These are phyloP conservation scores for Eucalyptus cloeziana DNA, from an alignment of 345 rosid genomes.

Conservation along the genomic window DNA sequence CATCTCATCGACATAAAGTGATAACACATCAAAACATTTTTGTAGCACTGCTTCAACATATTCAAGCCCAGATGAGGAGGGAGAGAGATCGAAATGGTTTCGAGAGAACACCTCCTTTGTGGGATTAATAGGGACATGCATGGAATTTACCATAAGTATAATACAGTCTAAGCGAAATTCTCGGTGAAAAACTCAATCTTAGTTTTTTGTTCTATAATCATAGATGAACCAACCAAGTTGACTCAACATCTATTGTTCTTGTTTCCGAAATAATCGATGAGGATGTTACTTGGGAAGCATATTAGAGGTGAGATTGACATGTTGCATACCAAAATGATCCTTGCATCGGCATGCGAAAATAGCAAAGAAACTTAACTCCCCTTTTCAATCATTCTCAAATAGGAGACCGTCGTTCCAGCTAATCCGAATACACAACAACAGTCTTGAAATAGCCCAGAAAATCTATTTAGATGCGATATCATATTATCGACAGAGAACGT, in stretches of 20 bases:
- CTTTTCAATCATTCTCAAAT: not conserved
- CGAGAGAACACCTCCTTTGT: not conserved
- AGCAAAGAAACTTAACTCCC: not conserved
- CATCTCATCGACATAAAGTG: not conserved
- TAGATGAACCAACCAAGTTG: not conserved
- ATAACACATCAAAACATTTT: not conserved
- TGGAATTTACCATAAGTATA: not conserved
- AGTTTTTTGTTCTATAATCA: not conserved
- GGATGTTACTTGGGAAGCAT: not conserved
- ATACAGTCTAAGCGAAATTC: not conserved
- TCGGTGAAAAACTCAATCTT: not conserved
- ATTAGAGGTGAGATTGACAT: not conserved
- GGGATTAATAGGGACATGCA: not conserved
- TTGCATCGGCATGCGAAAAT: not conserved
- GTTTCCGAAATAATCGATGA: not conserved
- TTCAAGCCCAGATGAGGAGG: not conserved
- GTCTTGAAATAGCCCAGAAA: not conserved
- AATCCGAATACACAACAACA: not conserved
- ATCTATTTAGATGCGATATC: not conserved
- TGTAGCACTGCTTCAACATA: not conserved
- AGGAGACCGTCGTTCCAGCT: not conserved
- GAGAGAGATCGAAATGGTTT: not conserved
- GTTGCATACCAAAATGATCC: not conserved
- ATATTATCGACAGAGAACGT: no score
- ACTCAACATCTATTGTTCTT: accelerated